Evolutionary conservation across 345 rosid genomes (phyloP).

Genomic region (Bruguiera gymnorhiza): DNA sequence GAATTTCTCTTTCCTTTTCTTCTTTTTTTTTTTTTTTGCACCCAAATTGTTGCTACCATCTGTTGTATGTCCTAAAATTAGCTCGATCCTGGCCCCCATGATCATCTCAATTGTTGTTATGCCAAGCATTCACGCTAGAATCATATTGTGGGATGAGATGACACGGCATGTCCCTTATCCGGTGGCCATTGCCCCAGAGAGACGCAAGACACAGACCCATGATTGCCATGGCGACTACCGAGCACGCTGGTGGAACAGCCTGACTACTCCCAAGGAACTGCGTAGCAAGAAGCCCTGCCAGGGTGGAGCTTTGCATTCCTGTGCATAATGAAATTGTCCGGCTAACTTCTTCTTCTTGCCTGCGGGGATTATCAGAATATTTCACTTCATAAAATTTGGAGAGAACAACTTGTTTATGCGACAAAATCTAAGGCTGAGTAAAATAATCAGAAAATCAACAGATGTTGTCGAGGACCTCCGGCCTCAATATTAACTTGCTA

Average conservation of each 20-base stretch:
- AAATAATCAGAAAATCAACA: background rate
- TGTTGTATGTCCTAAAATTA: background rate
- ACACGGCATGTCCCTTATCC: conserved; percentile 55
- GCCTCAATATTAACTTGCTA: background rate
- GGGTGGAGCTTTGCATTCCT: conserved; percentile 95
- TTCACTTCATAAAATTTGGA: background rate
- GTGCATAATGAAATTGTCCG: conserved; percentile 86
- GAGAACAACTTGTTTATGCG: background rate
- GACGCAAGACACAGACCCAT: conserved; percentile 95
- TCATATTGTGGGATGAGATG: conserved; percentile 33
- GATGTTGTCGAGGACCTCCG: background rate
- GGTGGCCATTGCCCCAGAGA: conserved; percentile 76
- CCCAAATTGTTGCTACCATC: background rate
- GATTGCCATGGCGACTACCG: conserved; percentile 94
- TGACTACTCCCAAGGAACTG: conserved; percentile 87
- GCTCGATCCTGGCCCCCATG: background rate
- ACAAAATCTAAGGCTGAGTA: background rate
- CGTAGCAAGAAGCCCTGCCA: conserved; percentile 84
- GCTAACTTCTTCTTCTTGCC: conserved; percentile 89
- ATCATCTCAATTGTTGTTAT: conserved; percentile 1
- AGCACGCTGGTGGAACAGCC: conserved; percentile 93
- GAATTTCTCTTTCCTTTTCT: background rate
- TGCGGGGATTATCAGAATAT: conserved; percentile 23
- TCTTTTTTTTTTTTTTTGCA: background rate
- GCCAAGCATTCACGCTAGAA: conserved; percentile 33